Conservation (phyloP, 2,329 filamentous ascomycete genomes). For the Xylaria sp. region DNA sequence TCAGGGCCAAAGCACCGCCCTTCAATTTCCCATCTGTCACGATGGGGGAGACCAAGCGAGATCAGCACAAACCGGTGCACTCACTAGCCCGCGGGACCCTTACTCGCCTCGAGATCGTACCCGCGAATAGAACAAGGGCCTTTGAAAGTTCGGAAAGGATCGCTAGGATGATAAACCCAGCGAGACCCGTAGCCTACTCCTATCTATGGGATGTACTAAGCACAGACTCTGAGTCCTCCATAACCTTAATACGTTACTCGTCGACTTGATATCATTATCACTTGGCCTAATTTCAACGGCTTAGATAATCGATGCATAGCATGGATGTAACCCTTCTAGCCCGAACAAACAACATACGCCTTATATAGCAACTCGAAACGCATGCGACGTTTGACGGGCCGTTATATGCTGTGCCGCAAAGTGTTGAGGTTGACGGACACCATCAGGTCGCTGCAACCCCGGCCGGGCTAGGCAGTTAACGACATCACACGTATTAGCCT, state of each 20-base stretch:
- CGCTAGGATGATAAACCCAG: constrained; percentile 26
- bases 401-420: constrained; percentile 27
- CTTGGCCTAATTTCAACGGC: constrained; percentile 9
- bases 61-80: constrained; percentile 12
- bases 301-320: constrained; percentile 15
- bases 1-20: constrained; percentile 12
- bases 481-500: constrained; percentile 31
- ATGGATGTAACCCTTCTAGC: constrained; percentile 27
- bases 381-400: constrained; percentile 28
- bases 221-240: constrained; percentile 5
- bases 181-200: constrained; percentile 18
- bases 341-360: constrained; percentile 10
- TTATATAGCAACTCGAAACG: constrained; percentile 34
- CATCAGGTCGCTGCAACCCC: constrained; percentile 10
- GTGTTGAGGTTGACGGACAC: constrained; percentile 26
- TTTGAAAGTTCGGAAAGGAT: constrained; percentile 34
- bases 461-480: constrained; percentile 7
- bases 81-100: constrained; percentile 13
- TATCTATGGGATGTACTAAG: constrained; percentile 1
- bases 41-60: constrained; percentile 5
- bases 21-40: constrained; percentile 12
- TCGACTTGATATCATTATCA: constrained; percentile 14
- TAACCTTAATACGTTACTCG: constrained; percentile 4
- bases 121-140: constrained; percentile 27
- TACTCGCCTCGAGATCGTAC: constrained; percentile 9